phyloP scores from a whole-genome alignment of 352 stramenopile genomes.

The Stephanocyclus meneghinianus region DNA sequence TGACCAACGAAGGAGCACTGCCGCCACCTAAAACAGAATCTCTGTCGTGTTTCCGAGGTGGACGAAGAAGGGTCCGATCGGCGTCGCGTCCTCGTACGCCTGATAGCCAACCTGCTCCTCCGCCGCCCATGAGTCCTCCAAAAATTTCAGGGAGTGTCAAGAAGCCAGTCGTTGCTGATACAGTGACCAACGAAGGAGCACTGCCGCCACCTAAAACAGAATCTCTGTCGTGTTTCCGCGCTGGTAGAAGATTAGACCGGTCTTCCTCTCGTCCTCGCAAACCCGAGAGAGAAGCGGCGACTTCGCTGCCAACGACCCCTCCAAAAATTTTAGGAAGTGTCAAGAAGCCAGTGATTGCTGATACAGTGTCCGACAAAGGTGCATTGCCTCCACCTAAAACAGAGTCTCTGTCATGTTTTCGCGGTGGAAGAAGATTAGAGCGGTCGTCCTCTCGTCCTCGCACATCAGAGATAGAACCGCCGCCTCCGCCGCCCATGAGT shows the following conservation, averaged over 20 bases:
- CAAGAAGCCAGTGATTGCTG: background rate
- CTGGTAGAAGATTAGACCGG: background rate
- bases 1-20: no score
- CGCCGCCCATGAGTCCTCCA: no score
- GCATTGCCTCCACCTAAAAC: background rate
- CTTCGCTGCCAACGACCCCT: background rate
- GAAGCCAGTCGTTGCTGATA: no score
- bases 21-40: no score
- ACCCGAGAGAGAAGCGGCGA: background rate
- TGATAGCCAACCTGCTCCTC: no score
- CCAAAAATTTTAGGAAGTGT: background rate
- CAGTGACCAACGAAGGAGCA: background rate
- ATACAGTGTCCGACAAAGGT: background rate
- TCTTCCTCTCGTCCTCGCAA: background rate
- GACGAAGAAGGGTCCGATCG: no score
- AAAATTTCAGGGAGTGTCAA: no score
- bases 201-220: background rate
- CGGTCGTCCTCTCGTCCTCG: background rate
- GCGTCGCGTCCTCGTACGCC: no score
- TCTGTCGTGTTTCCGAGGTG: no score
- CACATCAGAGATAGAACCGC: background rate
- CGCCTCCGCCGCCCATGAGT: background rate
- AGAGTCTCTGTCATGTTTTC: background rate
- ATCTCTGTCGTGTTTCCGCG: background rate
- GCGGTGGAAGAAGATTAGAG: background rate